Conservation (phyloP, 2,329 filamentous ascomycete genomes). For the Penicillium oxalicum region DNA sequence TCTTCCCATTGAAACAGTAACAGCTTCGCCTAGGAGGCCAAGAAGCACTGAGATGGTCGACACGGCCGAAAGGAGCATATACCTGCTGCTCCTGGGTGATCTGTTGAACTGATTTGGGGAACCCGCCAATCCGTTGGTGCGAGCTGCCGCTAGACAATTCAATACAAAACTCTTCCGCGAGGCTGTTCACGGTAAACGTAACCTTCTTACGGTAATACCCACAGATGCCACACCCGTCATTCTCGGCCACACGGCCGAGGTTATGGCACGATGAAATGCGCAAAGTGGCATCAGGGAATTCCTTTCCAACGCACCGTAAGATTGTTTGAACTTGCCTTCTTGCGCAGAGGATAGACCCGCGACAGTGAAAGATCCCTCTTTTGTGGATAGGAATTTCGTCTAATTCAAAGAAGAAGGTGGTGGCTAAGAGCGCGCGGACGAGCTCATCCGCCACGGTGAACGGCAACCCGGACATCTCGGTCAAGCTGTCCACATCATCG, state of each 20-base stretch:
- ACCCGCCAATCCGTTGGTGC: not conserved
- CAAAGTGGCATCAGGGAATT: not conserved
- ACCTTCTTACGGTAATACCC: not conserved
- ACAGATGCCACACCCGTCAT: not conserved
- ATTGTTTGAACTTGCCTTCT: not conserved
- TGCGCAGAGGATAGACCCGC: constrained; percentile 16
- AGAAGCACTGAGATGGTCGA: not conserved
- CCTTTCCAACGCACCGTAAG: not conserved
- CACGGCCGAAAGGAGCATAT: not conserved
- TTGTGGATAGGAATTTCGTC: constrained; percentile 7
- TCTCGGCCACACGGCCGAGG: not conserved
- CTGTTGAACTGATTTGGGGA: not conserved
- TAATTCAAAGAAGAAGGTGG: constrained; percentile 18
- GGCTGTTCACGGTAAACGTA: not conserved
- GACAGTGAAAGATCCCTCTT: constrained; percentile 12
- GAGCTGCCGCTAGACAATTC: not conserved
- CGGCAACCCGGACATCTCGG: constrained; percentile 3
- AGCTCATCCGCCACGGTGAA: constrained; percentile 12
- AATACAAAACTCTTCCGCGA: not conserved
- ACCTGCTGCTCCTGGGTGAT: not conserved
- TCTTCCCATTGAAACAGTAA: not conserved
- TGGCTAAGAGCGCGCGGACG: constrained; percentile 13
- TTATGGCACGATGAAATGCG: not conserved
- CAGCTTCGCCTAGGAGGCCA: not conserved
- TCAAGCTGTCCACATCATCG: constrained; percentile 10